Conservation (phyloP, 805 yeast genomes). For the Tetrapisispora iriomotensis region DNA sequence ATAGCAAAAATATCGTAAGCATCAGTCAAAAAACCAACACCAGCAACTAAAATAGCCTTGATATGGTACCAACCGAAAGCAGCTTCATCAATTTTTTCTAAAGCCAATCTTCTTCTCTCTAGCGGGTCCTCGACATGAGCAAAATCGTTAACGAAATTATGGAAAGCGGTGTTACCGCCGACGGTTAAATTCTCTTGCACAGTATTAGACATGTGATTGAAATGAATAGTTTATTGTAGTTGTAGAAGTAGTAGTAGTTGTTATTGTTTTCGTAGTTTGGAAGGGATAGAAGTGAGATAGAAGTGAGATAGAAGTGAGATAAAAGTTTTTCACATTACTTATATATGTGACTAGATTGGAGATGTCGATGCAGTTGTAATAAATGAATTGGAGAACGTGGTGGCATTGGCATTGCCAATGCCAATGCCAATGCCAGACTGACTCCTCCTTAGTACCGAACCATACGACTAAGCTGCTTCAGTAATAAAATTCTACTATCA, state of each 20-base stretch:
- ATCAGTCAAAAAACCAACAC: slow-evolving; percentile 91
- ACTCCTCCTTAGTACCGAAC: too few species aligned
- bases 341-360: too few species aligned
- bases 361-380: too few species aligned
- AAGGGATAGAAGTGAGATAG: too few species aligned
- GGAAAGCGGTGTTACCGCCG: slow-evolving; percentile 85
- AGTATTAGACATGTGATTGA: not conserved
- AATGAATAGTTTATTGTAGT: not conserved
- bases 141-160: slow-evolving; percentile 68
- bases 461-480: too few species aligned
- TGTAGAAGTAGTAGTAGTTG: not conserved
- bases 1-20: slow-evolving; percentile 89
- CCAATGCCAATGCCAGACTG: too few species aligned
- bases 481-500: too few species aligned
- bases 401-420: too few species aligned
- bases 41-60: slow-evolving; percentile 75
- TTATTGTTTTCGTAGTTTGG: too few species aligned
- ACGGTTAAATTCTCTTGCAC: slow-evolving; percentile 8
- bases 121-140: slow-evolving; percentile 77
- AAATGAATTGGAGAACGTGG: too few species aligned
- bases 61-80: slow-evolving; percentile 75
- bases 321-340: too few species aligned
- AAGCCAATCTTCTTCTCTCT: slow-evolving; percentile 78
- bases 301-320: too few species aligned
- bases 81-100: slow-evolving; percentile 75